Evolutionary conservation across 768 basidiomycete species (phyloP), one percentile per base, ranked within the genome.

Genomic region (Gymnopilus junonius): DNA sequence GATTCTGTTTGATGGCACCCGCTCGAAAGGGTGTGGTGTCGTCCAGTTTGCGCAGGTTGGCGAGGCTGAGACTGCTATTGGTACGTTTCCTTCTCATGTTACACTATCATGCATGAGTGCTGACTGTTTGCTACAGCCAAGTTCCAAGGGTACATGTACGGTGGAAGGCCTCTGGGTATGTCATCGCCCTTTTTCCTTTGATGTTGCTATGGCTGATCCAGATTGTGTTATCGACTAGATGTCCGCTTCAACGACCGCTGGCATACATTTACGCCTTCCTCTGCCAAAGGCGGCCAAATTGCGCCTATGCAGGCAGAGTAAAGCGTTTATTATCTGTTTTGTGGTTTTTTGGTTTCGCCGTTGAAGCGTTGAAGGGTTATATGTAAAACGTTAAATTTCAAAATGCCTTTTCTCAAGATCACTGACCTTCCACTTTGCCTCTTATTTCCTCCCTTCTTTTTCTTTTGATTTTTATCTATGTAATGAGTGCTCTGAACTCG

Each of bases 111-210:
- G 10, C 4, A 29, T 21, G n/a, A 2, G 23, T 42, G 6, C 23
- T n/a, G n/a, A n/a, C n/a, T n/a, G n/a, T 27, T 60, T 40, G 1
- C n/a, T 51, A 11, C 23, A 87, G 93, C 94, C 58, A 98, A 97
- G 78, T 98, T 98, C 84, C 93, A 93, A 73, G 88, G 91, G 29
- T 98, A 98, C 70, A 90, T 95, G 87, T 97, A 97, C 68, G 95
- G 95, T 65, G 95, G 95, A 15, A 80, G 95, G 46, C 95, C 95
- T 35, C 77, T 95, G 25, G 91, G 91, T 92, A 72, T 54, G 58
- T 62, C 53, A 17, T 27, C 37, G 11, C 35, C 27, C 58, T 32
- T 39, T 48, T 42, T 53, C 43, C 35, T 58, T 6, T 29, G 64
- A 57, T 64, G 53, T 20, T 27, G 31, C 23, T 20, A 39, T 55